Conservation (phyloP, 495 filamentous ascomycete species). For the Hyphodiscus hymeniophilus region DNA sequence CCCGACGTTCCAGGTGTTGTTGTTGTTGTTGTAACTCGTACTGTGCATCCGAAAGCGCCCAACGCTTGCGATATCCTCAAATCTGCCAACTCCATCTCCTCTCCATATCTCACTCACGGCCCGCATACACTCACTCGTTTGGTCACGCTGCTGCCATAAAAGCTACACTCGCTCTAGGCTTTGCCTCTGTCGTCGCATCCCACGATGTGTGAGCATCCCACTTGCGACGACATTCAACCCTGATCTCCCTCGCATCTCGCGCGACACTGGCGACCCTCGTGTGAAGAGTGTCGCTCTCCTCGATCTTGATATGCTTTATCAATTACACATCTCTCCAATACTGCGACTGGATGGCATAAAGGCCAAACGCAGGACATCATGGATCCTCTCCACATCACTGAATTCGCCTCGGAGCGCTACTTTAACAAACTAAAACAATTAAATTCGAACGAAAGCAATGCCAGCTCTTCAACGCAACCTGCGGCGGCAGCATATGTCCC, state of each 20-base stretch:
- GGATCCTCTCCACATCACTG: constrained; percentile 47
- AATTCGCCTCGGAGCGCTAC: constrained; percentile 50
- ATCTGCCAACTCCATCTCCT: neutral
- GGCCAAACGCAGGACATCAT: constrained; percentile 29
- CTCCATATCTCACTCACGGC: neutral
- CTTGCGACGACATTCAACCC: constrained; percentile 25
- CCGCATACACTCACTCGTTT: neutral
- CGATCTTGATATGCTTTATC: constrained; percentile 21
- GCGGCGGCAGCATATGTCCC: neutral
- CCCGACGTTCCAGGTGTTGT: neutral
- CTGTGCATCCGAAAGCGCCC: no score
- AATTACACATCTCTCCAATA: constrained; percentile 4
- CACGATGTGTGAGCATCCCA: constrained; percentile 40
- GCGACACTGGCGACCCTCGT: constrained; percentile 29
- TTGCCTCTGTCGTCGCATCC: constrained; percentile 9
- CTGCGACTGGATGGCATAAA: constrained; percentile 24
- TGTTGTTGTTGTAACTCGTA: no score
- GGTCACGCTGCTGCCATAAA: neutral
- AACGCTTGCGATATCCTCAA: no score
- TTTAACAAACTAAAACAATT: constrained; percentile 37
- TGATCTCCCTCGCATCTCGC: constrained; percentile 22
- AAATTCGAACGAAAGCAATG: constrained; percentile 8
- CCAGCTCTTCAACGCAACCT: constrained; percentile 6
- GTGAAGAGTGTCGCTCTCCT: constrained; percentile 13
- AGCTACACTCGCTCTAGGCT: neutral